Evolutionary conservation across 345 rosid genomes (phyloP), one percentile per base, ranked within the genome.

Genomic region (Eucalyptus fibrosa): DNA sequence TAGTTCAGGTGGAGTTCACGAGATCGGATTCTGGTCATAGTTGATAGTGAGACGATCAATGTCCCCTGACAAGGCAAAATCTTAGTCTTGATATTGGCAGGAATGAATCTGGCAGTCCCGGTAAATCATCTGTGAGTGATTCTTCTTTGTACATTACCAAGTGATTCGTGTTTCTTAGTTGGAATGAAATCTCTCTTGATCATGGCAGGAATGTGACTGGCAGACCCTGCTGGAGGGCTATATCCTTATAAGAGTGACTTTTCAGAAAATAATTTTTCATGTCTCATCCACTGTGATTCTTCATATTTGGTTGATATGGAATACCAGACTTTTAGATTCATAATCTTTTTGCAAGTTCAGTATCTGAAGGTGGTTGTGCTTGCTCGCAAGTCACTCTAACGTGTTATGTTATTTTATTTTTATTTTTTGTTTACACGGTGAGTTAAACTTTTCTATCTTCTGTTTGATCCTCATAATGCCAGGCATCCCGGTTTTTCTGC

Each of bases 1-100:
- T n/a, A n/a, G n/a, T n/a, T n/a, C 12, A 4, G 18, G 3, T 0
- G 2, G 56, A 0, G 10, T 62, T 30, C 34, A 4, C 37, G 72
- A 65, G 72, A 65, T 65, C 0, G 32, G 37, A 30, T 65, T 65
- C 34, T 30, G 72, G 0, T 1, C 37, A 65, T 14, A 65, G 9
- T 62, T 30, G 37, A 65, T 30, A 65, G 32, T 65, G 18, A 30
- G 34, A 14, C 18, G 18, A 65, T 0, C 34, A 0, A 65, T 30
- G 1, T 30, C 19, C 72, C 34, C 2, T 28, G 34, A 65, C 72
- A 62, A 0, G 40, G 80, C 21, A 32, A 67, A 32, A 67, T 65
- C 37, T 30, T 65, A n/a, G 72, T 65, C 72, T 30, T 30, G 72
- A 65, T 65, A 30, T 14, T 32, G 80, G 42, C 40, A 32, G 42